Evolutionary conservation across 2,329 filamentous ascomycete genomes (phyloP).

Genomic region (Calonectria honghensis): DNA sequence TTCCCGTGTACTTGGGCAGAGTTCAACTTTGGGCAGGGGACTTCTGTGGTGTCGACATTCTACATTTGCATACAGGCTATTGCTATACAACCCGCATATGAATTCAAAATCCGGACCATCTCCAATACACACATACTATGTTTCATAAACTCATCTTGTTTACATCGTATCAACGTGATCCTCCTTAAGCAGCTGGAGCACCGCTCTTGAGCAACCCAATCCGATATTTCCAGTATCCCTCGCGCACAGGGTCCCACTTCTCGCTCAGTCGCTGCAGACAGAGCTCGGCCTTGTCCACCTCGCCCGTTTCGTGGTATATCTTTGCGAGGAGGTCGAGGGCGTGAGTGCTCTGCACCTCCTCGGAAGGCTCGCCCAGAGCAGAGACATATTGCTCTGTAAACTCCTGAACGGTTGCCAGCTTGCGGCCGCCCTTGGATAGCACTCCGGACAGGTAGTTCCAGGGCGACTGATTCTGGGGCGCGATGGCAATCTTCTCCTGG

Average conservation of each 20-base stretch:
- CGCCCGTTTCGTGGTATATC: conserved; percentile 75
- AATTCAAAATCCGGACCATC: not conserved
- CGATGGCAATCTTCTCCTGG: conserved; percentile 82
- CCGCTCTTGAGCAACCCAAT: conserved; percentile 53
- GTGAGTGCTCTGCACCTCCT: conserved; percentile 77
- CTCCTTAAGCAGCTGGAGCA: conserved; percentile 1
- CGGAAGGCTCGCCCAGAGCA: conserved; percentile 66
- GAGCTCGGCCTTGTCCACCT: conserved; percentile 77
- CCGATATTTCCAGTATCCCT: conserved; percentile 90
- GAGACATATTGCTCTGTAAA: conserved; percentile 73
- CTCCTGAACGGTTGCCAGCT: conserved; percentile 65
- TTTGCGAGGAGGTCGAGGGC: conserved; percentile 84
- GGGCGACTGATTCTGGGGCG: conserved; percentile 94
- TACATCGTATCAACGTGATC: not conserved
- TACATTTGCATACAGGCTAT: not conserved
- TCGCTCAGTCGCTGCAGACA: conserved; percentile 84
- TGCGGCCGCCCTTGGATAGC: conserved; percentile 78
- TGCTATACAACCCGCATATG: not conserved
- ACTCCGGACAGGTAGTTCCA: conserved; percentile 95
- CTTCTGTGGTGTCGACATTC: not conserved
- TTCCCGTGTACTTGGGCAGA: no score
- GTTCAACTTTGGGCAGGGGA: not conserved
- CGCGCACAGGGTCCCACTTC: conserved; percentile 93
- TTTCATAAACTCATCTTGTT: conserved; percentile 5
- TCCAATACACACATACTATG: not conserved